A percentile compares a stretch with the other conserved stretches of the same genome.
Conservation (phyloP, 2,329 filamentous ascomycete species). For the Eurotiales sp. region DNA sequence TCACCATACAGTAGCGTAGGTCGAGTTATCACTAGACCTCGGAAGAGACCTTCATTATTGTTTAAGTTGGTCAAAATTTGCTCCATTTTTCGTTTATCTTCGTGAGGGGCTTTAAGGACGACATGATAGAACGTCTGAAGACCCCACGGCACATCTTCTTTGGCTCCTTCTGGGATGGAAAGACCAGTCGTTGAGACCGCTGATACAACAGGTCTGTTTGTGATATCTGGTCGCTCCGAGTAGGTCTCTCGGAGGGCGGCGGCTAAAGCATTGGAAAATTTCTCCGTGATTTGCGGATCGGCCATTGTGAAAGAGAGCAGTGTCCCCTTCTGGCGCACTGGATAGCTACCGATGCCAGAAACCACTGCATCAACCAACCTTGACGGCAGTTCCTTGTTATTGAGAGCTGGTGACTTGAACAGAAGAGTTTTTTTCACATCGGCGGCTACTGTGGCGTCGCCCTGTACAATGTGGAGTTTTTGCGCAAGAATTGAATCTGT, state of each 20-base stretch:
- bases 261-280: conserved; percentile 27
- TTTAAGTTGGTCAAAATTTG: conserved; percentile 20
- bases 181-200: conserved; percentile 34
- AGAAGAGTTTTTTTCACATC: conserved; percentile 40
- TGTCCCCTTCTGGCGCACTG: conserved; percentile 20
- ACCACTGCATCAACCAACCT: conserved; percentile 42
- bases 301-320: conserved; percentile 28
- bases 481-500: conserved; percentile 29
- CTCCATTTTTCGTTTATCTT: conserved; percentile 36
- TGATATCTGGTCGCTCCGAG: conserved; percentile 11
- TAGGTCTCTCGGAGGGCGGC: conserved; percentile 21
- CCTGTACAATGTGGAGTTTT: conserved; percentile 47
- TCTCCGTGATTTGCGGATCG: conserved; percentile 32
- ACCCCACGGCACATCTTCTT: conserved; percentile 27
- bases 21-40: conserved; percentile 27
- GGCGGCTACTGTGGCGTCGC: conserved; percentile 42
- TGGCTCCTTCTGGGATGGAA: conserved; percentile 16
- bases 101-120: conserved; percentile 31
- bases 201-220: conserved; percentile 23
- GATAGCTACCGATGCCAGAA: conserved; percentile 44
- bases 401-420: conserved; percentile 17
- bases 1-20: conserved; percentile 31
- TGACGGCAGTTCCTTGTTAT: conserved; percentile 5
- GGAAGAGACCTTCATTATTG: conserved; percentile 16
- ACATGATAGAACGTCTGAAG: conserved; percentile 31